Evolutionary conservation across 2,329 filamentous ascomycete genomes (phyloP), one percentile per base, ranked within the genome.

Genomic region (Colletotrichum godetiae): DNA sequence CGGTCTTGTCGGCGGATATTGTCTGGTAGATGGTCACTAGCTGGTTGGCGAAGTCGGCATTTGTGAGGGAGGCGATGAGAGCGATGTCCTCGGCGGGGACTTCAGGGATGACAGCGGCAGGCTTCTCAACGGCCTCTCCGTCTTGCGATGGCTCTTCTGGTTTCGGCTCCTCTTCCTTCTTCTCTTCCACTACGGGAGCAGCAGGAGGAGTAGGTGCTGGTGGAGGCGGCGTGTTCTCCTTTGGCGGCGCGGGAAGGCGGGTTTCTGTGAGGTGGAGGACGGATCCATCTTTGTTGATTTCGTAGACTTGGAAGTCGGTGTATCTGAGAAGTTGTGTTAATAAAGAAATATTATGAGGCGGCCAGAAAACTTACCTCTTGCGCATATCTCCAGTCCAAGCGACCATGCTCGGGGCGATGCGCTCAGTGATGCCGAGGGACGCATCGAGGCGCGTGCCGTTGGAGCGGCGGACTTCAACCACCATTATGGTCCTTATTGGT

Each of bases 251-350:
- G 22, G 67, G 66, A 13, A 75, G 37, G 29, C 64, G 57, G 22
- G 74, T 76, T 22, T 75, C 72, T 49, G 73, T 86, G 61, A 98
- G 85, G 81, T 96, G 94, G 65, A 97, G 82, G 15, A 97, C 94
- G 67, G 91, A 84, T 19, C 95, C 95, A 78, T 93, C 90, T 35
- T 92, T 91, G 24, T 89, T 85, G 75, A 98, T 96, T 82, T 98
- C 95, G 79, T 97, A 95, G 77, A 98, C 95, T 77, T 97, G 87
- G 78, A 98, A 98, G 81, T 98, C 95, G 4, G 95, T 96, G 82
- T 95, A 98, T 76, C 94, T 91, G 62, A 8, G 31, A 1, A 11
- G 1, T 15, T 31, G 24, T 2, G 5, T 22, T n/a, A 37, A 19
- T 3, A 19, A 2, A 15, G 4, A 22, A 6, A 6, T 10, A 1